A percentile compares a stretch with the other conserved stretches of the same genome.
Conservation (phyloP, 331 rosid genomes). For the Dryas integrifolia region DNA sequence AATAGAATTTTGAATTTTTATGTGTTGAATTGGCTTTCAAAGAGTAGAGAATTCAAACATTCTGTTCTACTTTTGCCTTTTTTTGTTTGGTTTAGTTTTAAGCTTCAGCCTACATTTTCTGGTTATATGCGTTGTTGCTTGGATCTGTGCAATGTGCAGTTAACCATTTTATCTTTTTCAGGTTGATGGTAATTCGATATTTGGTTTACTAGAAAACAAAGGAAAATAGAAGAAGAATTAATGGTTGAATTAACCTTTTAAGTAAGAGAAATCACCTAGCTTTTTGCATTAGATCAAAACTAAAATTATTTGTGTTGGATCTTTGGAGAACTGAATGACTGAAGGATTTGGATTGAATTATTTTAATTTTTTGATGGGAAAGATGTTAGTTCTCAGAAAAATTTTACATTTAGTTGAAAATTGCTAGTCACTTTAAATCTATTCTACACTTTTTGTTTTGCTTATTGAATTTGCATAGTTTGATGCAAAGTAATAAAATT, state of each 20-base stretch:
- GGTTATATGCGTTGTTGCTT: background rate
- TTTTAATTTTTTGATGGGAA: background rate
- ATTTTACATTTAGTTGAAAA: background rate
- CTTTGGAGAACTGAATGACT: conserved; percentile 1
- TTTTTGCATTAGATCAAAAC: too few species aligned
- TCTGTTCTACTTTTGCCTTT: background rate
- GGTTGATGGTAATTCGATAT: background rate
- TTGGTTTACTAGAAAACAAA: background rate
- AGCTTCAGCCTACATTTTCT: background rate
- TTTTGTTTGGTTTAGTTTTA: background rate
- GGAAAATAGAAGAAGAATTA: background rate
- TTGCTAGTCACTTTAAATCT: conserved; percentile 1
- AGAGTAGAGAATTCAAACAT: background rate
- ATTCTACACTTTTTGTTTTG: background rate
- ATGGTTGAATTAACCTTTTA: too few species aligned
- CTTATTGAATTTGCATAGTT: background rate
- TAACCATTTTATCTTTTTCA: background rate
- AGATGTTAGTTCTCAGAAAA: background rate
- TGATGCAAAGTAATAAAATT: background rate
- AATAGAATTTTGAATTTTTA: conserved; percentile 16
- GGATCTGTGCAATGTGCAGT: background rate
- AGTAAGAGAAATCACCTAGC: background rate
- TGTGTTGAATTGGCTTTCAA: background rate
- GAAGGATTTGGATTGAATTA: background rate
- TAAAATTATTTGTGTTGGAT: conserved; percentile 5